Evolutionary conservation across 2,329 filamentous ascomycete genomes (phyloP).

Genomic region (Aspergillus novofumigatus): DNA sequence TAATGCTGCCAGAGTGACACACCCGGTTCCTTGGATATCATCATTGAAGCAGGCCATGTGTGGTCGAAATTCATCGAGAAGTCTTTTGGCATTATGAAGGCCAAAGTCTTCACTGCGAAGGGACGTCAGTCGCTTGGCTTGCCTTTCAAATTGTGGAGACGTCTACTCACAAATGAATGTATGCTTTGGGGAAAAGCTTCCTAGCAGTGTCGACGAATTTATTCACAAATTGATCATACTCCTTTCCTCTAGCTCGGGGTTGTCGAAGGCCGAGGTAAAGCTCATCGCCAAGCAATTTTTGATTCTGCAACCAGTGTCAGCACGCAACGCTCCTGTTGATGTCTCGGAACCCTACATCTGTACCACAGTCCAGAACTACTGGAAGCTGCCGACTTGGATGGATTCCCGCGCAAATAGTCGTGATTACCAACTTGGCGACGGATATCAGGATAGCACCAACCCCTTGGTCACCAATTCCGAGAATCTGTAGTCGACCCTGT

Average conservation of each 20-base stretch:
- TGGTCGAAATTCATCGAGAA: slow-evolving; percentile 71
- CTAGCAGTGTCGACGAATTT: slow-evolving; percentile 65
- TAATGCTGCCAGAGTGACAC: slow-evolving; percentile 78
- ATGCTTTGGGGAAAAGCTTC: slow-evolving; percentile 70
- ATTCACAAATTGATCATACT: slow-evolving; percentile 74
- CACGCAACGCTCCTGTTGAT: neutral
- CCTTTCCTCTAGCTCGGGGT: slow-evolving; percentile 61
- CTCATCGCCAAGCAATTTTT: slow-evolving; percentile 67
- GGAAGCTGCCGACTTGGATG: slow-evolving; percentile 74
- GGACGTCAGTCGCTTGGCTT: neutral
- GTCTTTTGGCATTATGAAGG: slow-evolving; percentile 66
- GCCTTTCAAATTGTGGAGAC: neutral
- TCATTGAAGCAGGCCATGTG: slow-evolving; percentile 84
- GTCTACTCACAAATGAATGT: slow-evolving; percentile 65
- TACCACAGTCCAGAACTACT: slow-evolving; percentile 81
- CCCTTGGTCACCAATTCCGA: slow-evolving; percentile 87
- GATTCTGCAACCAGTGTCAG: slow-evolving; percentile 48
- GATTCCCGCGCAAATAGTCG: slow-evolving; percentile 81
- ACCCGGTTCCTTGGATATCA: slow-evolving; percentile 84
- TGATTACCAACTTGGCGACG: slow-evolving; percentile 75
- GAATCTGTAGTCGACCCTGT: slow-evolving; percentile 54
- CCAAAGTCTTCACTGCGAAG: slow-evolving; percentile 69
- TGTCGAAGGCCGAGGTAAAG: slow-evolving; percentile 73
- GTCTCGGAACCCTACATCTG: slow-evolving; percentile 48
- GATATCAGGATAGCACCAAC: slow-evolving; percentile 81